phyloP scores from a whole-genome alignment of 2,329 filamentous ascomycete genomes.

The Neofusicoccum kwambonambiense region DNA sequence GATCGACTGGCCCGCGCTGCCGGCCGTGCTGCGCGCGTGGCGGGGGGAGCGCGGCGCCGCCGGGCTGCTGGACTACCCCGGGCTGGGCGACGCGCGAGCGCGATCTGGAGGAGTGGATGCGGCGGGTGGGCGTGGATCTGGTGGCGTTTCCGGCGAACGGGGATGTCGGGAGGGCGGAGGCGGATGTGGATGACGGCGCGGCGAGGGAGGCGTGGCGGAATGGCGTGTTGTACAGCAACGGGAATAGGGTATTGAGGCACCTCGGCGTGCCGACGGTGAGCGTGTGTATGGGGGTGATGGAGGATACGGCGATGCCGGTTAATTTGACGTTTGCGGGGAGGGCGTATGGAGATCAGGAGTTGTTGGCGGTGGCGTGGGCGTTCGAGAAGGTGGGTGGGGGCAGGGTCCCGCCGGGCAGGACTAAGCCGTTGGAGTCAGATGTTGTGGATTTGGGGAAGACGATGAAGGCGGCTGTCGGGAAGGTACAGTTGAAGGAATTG shows the following conservation, averaged over 20 bases:
- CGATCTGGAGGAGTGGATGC: constrained; percentile 49
- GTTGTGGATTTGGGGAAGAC: neutral
- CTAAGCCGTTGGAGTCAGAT: neutral
- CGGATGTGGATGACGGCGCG: constrained; percentile 33
- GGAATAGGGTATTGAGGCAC: constrained; percentile 50
- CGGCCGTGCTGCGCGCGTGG: neutral
- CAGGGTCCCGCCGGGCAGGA: constrained; percentile 19
- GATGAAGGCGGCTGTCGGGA: neutral
- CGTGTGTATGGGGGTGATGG: constrained; percentile 51
- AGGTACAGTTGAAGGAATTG: neutral
- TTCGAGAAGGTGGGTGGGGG: constrained; percentile 26
- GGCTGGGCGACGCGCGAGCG: constrained; percentile 42
- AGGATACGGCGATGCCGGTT: constrained; percentile 48
- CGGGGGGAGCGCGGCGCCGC: neutral
- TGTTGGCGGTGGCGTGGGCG: constrained; percentile 23
- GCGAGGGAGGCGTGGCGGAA: constrained; percentile 43
- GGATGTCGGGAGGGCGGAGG: constrained; percentile 47
- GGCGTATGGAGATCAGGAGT: constrained; percentile 43
- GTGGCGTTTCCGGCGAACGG: constrained; percentile 50
- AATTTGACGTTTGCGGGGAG: constrained; percentile 50
- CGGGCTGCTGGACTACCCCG: constrained; percentile 31
- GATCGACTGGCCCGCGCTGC: neutral
- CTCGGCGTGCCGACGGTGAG: constrained; percentile 52
- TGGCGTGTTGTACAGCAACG: constrained; percentile 52
- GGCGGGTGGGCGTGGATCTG: constrained; percentile 36